phyloP scores from a whole-genome alignment of 805 yeast species.

The Spathaspora girioi region DNA sequence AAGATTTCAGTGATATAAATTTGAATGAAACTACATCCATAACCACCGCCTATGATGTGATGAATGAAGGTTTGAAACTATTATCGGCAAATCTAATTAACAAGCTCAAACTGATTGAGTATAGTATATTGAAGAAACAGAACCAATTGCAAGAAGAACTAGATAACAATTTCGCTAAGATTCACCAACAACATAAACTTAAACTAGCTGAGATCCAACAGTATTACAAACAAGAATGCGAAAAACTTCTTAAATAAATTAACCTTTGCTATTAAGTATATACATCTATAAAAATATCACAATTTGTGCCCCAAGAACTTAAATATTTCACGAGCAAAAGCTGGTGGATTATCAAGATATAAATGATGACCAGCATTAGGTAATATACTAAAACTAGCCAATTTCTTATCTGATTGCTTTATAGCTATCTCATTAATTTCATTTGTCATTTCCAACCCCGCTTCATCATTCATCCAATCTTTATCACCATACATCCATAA shows the following conservation, averaged over 20 bases:
- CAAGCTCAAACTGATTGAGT: conserved; percentile 11
- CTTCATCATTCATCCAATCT: conserved; percentile 69
- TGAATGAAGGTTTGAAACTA: conserved; percentile 9
- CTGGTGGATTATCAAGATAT: conserved; percentile 47
- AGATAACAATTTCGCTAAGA: conserved; percentile 10
- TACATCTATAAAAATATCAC: background rate
- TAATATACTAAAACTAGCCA: conserved; percentile 32
- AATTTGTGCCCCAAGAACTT: conserved; percentile 28
- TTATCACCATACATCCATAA: conserved; percentile 64
- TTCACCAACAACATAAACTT: conserved; percentile 5
- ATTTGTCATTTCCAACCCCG: conserved; percentile 46
- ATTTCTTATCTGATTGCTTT: conserved; percentile 22
- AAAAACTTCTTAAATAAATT: conserved; percentile 3
- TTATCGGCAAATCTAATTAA: conserved; percentile 9
- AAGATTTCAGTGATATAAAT: conserved; percentile 1
- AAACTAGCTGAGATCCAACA: conserved; percentile 7
- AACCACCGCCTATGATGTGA: conserved; percentile 5
- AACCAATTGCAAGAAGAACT: conserved; percentile 10
- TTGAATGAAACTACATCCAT: background rate
- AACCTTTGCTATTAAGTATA: background rate
- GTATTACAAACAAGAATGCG: conserved; percentile 6
- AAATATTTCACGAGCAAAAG: conserved; percentile 27
- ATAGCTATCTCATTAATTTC: conserved; percentile 25
- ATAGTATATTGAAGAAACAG: conserved; percentile 7
- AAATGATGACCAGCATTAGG: conserved; percentile 53